Base-by-base conservation (phyloP, 345 rosid species). In the Carallia brachiata region DNA sequence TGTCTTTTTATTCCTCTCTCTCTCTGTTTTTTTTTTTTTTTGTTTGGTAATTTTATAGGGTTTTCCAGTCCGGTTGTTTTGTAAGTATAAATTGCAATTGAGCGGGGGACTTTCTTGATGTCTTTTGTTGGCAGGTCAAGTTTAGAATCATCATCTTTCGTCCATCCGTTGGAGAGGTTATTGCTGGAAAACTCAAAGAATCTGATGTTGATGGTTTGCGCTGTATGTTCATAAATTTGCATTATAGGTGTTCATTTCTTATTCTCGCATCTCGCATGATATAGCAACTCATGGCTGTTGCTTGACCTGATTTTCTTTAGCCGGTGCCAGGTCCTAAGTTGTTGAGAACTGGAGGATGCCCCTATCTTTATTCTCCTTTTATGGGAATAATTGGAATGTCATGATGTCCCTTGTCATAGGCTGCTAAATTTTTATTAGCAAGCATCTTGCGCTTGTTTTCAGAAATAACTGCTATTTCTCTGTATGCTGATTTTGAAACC, bases 161-260 rank as follows among this genome's bases (percentile, higher is more conserved):
- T 65, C 99, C 99, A 66, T 92, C 88, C 79, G 81, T 85, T 68
- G 97, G 97, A 58, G 97, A 95, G 80, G 69, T 89, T 68, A 90
- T 95, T 54, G 67, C 77, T 70, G 97, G 88, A 3, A 85, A 85
- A 75, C 88, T 95, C 50, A 95, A 85, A 79, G 93, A 87, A 77
- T 90, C 89, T 44, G 86, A 82, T 66, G 78, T 79, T 37, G 84
- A 77, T 62, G 97, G 97, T 70, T 77, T 95, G 68, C 96, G 81
- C 55, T 82, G 99, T 95, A 86, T 68, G 98, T 91, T 56, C 12
- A 47, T 52, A 18, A n/a, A n/a, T n/a, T n/a, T n/a, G n/a, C n/a
- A n/a, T 10, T 8, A 53, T 19, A 2, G 16, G n/a, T n/a, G n/a
- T n/a, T n/a, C n/a, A n/a, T n/a, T n/a, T n/a, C n/a, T n/a, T n/a